Conservation (phyloP, 139 green algal genomes). For the Chlorella ohadii region DNA sequence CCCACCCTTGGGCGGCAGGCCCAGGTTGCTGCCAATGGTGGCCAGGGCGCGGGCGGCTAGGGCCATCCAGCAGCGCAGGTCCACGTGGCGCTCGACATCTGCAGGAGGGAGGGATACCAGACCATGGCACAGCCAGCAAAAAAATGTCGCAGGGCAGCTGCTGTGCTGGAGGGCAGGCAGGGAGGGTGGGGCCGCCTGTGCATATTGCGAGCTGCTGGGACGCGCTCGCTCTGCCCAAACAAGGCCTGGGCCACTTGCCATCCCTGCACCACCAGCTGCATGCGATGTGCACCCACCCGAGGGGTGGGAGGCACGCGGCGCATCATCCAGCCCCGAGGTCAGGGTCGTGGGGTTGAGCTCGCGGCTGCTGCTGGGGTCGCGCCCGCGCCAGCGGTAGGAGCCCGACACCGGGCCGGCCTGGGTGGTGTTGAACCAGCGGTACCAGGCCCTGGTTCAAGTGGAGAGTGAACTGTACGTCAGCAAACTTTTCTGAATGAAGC, state of each 20-base stretch:
- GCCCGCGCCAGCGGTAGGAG: slow-evolving; percentile 76
- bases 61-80: slow-evolving; percentile 95
- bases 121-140: too few species aligned
- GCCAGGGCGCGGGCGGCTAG: slow-evolving; percentile 66
- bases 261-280: too few species aligned
- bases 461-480: too few species aligned
- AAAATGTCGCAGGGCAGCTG: too few species aligned
- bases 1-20: slow-evolving; percentile 31
- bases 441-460: slow-evolving; percentile 79
- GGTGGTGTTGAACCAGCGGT: slow-evolving; percentile 88
- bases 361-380: slow-evolving; percentile 47
- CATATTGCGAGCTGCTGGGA: too few species aligned
- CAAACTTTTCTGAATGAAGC: too few species aligned
- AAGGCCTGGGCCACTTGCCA: too few species aligned
- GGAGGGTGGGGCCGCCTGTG: too few species aligned
- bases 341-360: slow-evolving; percentile 97
- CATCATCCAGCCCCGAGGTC: slow-evolving; percentile 93
- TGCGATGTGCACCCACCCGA: slow-evolving; percentile 24
- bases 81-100: slow-evolving; percentile 87
- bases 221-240: too few species aligned
- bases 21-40: slow-evolving; percentile 50
- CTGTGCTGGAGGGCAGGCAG: too few species aligned
- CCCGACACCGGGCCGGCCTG: slow-evolving; percentile 69
- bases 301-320: slow-evolving; percentile 91
- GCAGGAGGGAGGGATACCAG: not conserved